Base-by-base conservation (phyloP, 2,329 filamentous ascomycete genomes). In the Ophiostoma australiae region DNA sequence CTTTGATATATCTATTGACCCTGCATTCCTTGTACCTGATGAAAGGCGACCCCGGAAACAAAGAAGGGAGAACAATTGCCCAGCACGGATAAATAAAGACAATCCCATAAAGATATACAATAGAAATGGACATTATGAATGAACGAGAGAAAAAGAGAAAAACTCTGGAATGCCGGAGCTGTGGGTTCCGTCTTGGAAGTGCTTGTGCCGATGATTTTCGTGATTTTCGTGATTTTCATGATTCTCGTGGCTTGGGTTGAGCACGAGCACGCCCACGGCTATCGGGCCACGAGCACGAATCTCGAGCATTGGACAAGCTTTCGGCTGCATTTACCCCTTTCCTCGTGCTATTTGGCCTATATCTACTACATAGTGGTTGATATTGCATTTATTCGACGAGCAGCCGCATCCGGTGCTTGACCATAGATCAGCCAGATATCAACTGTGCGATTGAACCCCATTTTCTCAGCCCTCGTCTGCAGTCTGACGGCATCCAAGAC, bases 1-100 rank as follows among this genome's bases (percentile, higher is more conserved):
- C 52, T 58, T 58, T 58, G 23, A n/a, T 48, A 15, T 58, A n/a
- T 58, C 8, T n/a, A 27, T 58, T 31, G 52, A 58, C n/a, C n/a
- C n/a, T 58, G 8, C 52, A 58, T 58, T 58, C 52, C 52, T 58
- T 58, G 52, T 58, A 58, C 52, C 52, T 58, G 52, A 48, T 48
- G 7, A 20, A 48, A 48, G 52, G 23, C 52, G 52, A 55, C 6
- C 52, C 52, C 52, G n/a, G 52, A 58, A 58, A 58, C 52, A 58
- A 58, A 58, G 52, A 58, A 58, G 52, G n/a, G 52, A 27, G 52
- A 20, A 7, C 44, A 48, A n/a, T 20, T n/a, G 6, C 20, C 15
- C 15, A 41, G 2, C 37, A 48, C 11, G 20, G 15, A n/a, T 48
- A n/a, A 48, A 13, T 44, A 39, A 39, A 39, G 37, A 39, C 6